Conservation (phyloP, 1,284 basidiomycete species). For the Hemileccinum hortonii region DNA sequence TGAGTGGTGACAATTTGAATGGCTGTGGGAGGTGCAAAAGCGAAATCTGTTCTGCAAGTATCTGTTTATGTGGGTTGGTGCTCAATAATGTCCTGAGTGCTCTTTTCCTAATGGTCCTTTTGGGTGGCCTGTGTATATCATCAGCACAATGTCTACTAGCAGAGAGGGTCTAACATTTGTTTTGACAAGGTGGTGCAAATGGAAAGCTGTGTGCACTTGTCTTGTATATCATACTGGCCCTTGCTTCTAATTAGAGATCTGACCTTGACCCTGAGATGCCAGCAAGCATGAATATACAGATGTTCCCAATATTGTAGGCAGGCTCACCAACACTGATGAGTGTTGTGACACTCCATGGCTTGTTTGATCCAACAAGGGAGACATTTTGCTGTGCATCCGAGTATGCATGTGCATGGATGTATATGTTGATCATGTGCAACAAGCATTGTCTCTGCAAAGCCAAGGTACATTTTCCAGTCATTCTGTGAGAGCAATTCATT, state of each 20-base stretch:
- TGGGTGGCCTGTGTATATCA: constrained; percentile 38
- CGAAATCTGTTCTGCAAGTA: constrained; percentile 68
- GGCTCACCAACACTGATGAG: too few relatives aligned
- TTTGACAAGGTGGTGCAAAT: too few relatives aligned
- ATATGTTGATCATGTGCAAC: constrained; percentile 63
- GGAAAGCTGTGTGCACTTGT: too few relatives aligned
- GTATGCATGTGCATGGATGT: constrained; percentile 57
- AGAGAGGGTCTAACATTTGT: too few relatives aligned
- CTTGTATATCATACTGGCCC: too few relatives aligned
- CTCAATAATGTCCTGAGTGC: constrained; percentile 1
- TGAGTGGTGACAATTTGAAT: constrained; percentile 56
- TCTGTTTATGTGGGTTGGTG: constrained; percentile 36
- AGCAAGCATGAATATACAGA: too few relatives aligned
- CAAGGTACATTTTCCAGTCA: constrained; percentile 54
- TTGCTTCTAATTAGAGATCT: too few relatives aligned
- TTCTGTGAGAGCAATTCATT: too few relatives aligned
- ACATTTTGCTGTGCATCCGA: constrained; percentile 60
- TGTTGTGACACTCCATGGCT: constrained; percentile 49
- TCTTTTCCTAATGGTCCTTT: constrained; percentile 33
- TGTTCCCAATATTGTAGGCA: too few relatives aligned
- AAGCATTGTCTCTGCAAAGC: constrained; percentile 63
- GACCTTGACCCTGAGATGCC: too few relatives aligned
- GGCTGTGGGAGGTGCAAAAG: constrained; percentile 65
- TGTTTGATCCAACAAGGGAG: constrained; percentile 56
- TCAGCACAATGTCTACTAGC: too few relatives aligned